These are phyloP conservation scores for Mollisiaceae sp. DNA, from an alignment of 2,329 filamentous ascomycete species.

Conservation along the genomic window DNA sequence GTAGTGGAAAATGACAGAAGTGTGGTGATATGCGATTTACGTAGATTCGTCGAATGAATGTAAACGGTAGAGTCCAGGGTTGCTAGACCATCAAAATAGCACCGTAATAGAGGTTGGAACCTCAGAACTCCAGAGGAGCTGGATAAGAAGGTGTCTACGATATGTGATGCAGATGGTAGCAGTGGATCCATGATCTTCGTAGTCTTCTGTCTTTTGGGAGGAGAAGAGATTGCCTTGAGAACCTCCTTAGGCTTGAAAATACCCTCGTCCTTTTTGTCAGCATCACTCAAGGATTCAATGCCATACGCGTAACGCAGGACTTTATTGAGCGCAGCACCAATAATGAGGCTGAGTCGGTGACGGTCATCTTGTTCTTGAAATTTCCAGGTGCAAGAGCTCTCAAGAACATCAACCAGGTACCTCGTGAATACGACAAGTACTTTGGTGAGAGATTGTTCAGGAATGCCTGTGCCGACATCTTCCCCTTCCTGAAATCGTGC, in stretches of 20 bases:
- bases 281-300: slow-evolving; percentile 64
- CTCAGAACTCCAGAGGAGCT: slow-evolving; percentile 71
- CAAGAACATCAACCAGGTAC: slow-evolving; percentile 80
- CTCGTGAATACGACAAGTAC: slow-evolving; percentile 76
- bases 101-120: slow-evolving; percentile 76
- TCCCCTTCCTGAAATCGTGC: slow-evolving; percentile 52
- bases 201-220: slow-evolving; percentile 11
- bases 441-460: slow-evolving; percentile 76
- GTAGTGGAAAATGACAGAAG: slow-evolving; percentile 70
- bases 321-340: slow-evolving; percentile 73
- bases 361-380: slow-evolving; percentile 73
- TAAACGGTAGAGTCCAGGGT: slow-evolving; percentile 68
- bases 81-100: slow-evolving; percentile 67
- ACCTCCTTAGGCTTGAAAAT: slow-evolving; percentile 7
- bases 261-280: slow-evolving; percentile 45
- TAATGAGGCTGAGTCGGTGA: slow-evolving; percentile 68
- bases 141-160: slow-evolving; percentile 78
- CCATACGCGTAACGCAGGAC: slow-evolving; percentile 76
- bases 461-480: slow-evolving; percentile 71
- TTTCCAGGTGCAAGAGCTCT: slow-evolving; percentile 85
- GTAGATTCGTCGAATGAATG: slow-evolving; percentile 56
- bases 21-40: slow-evolving; percentile 66
- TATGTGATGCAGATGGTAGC: slow-evolving; percentile 73
- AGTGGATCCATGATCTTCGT: slow-evolving; percentile 51
- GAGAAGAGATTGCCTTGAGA: background rate